Base-by-base conservation (phyloP, 2,329 filamentous ascomycete species). In the Rhinocladiella mackenziei region DNA sequence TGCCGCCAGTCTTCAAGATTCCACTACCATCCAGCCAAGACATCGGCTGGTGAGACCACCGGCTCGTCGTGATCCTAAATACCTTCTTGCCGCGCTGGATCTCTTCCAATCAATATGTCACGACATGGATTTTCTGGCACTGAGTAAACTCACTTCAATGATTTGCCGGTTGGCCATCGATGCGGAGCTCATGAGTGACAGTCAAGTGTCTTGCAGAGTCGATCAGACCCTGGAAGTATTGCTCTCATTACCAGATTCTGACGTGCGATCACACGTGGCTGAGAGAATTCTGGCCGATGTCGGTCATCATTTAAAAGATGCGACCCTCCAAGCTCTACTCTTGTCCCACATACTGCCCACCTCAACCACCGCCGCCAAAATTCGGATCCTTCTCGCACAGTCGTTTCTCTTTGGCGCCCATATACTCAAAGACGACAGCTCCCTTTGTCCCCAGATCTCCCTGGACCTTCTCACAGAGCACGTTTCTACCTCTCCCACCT, bases 341-440 rank as follows among this genome's bases (percentile, higher is more conserved):
- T 53, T 71, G 5, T 61, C 58, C 22, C 62, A 70, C 39, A 65
- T 71, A 14, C 48, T 63, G 10, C 66, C 68, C 14, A 62, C 60
- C 3, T 63, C 61, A 7, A 52, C 55, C 9, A 58, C 60, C 47
- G 61, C 67, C 17, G 62, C 65, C n/a, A 41, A 59, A n/a, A 51
- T 70, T n/a, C 60, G 68, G 34, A 65, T 62, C 29, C 63, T 64
- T 13, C 62, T 72, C 3, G 66, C 67, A 9, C 43, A 52, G 23
- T 31, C 14, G 8, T 58, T 58, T 43, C 46, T 57, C n/a, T 39
- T 57, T 15, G 54, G 54, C 11, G 9, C 30, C 9, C 32, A 47
- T 6, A 13, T n/a, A 5, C 10, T 28, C 6, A 17, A 46, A 26
- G 36, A 31, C 4, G 26, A 10, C 7, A 37, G 17, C 8, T 22